Evolutionary conservation across 2,329 filamentous ascomycete species (phyloP).

Genomic region (Fusarium cyanostomum): DNA sequence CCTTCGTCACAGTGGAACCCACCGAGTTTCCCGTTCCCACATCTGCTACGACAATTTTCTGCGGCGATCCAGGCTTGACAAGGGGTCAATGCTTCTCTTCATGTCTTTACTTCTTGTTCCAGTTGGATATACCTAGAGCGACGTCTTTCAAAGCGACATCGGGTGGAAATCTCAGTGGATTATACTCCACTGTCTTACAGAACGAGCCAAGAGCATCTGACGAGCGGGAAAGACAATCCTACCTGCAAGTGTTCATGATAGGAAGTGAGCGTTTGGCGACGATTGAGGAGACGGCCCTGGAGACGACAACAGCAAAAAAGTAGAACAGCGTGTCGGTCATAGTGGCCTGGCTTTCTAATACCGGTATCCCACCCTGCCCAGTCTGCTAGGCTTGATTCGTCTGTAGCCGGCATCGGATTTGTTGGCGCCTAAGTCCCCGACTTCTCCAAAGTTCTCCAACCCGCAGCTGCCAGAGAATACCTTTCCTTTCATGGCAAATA

Average conservation of each 20-base stretch:
- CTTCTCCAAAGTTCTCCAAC: slow-evolving; percentile 25
- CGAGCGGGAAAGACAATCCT: slow-evolving; percentile 29
- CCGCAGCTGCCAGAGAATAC: slow-evolving; percentile 16
- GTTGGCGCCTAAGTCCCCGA: neutral
- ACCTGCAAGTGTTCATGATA: slow-evolving; percentile 25
- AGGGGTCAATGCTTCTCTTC: slow-evolving; percentile 11
- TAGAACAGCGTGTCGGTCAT: neutral
- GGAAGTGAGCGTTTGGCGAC: slow-evolving; percentile 19
- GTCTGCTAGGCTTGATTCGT: neutral
- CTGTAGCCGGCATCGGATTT: slow-evolving; percentile 4
- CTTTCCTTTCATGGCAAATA: slow-evolving; percentile 12
- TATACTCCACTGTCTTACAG: slow-evolving; percentile 36
- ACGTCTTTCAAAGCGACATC: slow-evolving; percentile 21
- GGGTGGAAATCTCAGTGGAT: slow-evolving; percentile 23
- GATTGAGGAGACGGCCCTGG: neutral
- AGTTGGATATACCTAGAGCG: slow-evolving; percentile 14
- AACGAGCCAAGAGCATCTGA: slow-evolving; percentile 23
- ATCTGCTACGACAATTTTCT: slow-evolving; percentile 18
- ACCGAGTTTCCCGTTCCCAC: slow-evolving; percentile 34
- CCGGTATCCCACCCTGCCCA: no score
- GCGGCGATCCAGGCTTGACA: slow-evolving; percentile 7
- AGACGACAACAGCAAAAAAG: neutral
- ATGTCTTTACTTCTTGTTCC: slow-evolving; percentile 26
- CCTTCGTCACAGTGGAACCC: slow-evolving; percentile 35
- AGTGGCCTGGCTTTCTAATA: neutral